These are phyloP conservation scores for Aureobasidium subglaciale DNA, from an alignment of 2,329 filamentous ascomycete genomes.

Conservation along the genomic window DNA sequence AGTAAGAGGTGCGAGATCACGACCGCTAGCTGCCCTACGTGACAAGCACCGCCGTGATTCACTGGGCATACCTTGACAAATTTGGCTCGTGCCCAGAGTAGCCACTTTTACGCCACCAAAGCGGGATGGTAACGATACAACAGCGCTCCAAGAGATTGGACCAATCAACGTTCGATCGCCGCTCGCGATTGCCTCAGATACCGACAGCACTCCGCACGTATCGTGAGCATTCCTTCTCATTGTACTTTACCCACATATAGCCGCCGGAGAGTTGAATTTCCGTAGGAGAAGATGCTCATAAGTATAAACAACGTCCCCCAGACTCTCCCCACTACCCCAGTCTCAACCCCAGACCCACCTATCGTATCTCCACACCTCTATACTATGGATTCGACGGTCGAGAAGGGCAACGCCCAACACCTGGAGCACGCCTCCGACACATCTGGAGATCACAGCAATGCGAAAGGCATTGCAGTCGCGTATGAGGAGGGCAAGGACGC, in stretches of 20 bases:
- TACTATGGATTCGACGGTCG: constrained; percentile 6
- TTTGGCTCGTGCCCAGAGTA: constrained; percentile 3
- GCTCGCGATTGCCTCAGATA: not conserved
- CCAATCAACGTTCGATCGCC: constrained; percentile 10
- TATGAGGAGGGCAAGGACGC: constrained; percentile 15
- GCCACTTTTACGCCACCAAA: not conserved
- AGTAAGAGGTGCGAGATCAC: not conserved
- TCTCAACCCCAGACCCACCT: not conserved
- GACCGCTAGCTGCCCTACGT: not conserved
- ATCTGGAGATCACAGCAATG: not conserved
- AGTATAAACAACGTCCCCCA: not conserved
- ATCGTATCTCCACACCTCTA: not conserved
- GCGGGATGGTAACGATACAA: not conserved
- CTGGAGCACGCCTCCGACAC: constrained; percentile 8
- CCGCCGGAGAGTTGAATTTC: not conserved
- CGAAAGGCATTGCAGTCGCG: constrained; percentile 9
- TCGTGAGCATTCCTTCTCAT: not conserved
- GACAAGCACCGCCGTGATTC: not conserved
- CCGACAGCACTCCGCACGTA: not conserved
- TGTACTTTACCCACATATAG: not conserved
- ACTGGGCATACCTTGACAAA: not conserved
- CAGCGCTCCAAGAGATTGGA: not conserved
- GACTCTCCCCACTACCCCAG: not conserved
- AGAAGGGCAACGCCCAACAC: constrained; percentile 6
- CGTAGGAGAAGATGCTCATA: not conserved